Conservation (phyloP, 2,329 filamentous ascomycete species). For the Cladosporium sp. region DNA sequence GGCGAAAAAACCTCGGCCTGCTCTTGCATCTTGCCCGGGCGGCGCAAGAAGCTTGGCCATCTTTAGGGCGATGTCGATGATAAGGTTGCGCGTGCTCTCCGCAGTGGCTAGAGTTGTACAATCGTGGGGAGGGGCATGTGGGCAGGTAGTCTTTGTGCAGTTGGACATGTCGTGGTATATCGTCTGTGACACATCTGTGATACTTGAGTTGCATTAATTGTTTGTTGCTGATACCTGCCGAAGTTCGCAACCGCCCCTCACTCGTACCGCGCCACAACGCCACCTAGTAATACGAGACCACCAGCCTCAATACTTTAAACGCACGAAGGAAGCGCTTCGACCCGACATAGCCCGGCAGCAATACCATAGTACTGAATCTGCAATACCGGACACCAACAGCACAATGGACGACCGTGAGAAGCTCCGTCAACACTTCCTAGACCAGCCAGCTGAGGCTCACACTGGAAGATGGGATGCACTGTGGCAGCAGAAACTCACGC, state of each 20-base stretch:
- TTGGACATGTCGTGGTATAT: background rate
- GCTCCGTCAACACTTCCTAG: constrained; percentile 40
- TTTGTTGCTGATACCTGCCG: background rate
- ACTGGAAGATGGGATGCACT: constrained; percentile 55
- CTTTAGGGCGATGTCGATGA: background rate
- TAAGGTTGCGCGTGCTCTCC: constrained; percentile 2
- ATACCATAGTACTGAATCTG: background rate
- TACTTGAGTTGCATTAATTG: background rate
- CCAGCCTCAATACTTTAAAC: background rate
- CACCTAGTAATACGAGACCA: background rate
- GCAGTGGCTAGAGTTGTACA: background rate
- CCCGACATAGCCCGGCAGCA: background rate
- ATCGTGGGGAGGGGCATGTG: background rate
- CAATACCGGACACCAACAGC: background rate
- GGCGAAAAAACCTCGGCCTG: constrained; percentile 13
- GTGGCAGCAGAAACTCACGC: constrained; percentile 56
- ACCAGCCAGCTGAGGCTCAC: constrained; percentile 44
- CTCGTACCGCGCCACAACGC: background rate
- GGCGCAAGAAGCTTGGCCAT: constrained; percentile 8
- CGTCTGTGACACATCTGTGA: background rate
- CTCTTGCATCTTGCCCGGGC: background rate
- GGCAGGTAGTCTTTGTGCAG: background rate
- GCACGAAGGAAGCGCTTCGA: background rate
- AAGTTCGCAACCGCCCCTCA: background rate
- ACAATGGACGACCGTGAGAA: constrained; percentile 26